Evolutionary conservation across 2,329 filamentous ascomycete genomes (phyloP), one percentile per base, ranked within the genome.

Genomic region (Alternaria metachromatica): DNA sequence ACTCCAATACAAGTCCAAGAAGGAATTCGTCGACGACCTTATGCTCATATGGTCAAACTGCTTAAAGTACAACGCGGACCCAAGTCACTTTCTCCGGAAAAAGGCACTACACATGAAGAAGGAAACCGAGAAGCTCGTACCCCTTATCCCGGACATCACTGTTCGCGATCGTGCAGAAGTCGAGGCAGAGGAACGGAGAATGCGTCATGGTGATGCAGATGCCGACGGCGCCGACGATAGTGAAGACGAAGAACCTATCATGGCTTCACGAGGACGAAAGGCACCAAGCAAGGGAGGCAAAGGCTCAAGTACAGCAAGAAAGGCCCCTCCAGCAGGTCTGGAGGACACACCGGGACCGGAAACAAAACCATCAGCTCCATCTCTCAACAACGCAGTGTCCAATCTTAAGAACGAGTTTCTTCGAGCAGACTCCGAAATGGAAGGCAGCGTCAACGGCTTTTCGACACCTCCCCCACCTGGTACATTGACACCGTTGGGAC

Each of bases 31-130:
- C 25, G 88, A 92, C 30, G 96, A 99, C 78, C 85, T 99, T 10
- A 95, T 96, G 77, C 84, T 98, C 55, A 98, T 99, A 56, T 99
- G 96, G 96, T 89, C 94, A 60, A 99, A 99, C 76, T 99, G 96
- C 78, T 85, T 99, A 60, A 94, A 92, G 74, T 99, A 98, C 81
- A 99, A 99, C 78, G 92, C 93, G 69, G 94, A 96, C 67, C 90
- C 93, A 72, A 89, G 90, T 64, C 94, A 97, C 75, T 93, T 92
- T 25, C 84, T 98, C 54, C 89, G 96, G 46, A 94, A 96, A 76
- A 96, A 97, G 85, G 96, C 96, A 12, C 90, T 97, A 63, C 92
- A 94, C 68, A 98, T 99, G 96, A 90, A 94, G 70, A 98, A 96
- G 78, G 94, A 98, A 81, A 97, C 96, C 1, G 95, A 98, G 81